Evolutionary conservation across 495 filamentous ascomycete genomes (phyloP).

Genomic region (Penicillium chermesinum): DNA sequence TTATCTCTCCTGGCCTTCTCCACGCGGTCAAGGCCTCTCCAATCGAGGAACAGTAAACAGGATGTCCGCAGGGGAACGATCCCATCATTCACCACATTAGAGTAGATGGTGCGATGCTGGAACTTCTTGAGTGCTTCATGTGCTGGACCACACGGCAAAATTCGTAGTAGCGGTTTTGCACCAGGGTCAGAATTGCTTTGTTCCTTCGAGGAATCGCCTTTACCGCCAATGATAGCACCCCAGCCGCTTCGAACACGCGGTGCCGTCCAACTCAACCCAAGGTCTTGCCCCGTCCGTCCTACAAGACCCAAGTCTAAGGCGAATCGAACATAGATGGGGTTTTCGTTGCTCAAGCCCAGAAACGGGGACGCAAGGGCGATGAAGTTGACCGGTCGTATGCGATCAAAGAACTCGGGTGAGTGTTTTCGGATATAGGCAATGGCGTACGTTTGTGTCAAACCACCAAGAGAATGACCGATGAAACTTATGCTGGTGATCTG

Average conservation of each 20-base stretch:
- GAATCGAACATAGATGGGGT: slow-evolving; percentile 94
- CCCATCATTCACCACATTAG: slow-evolving; percentile 97
- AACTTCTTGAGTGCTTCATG: slow-evolving; percentile 83
- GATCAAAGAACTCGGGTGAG: slow-evolving; percentile 82
- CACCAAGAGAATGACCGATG: slow-evolving; percentile 88
- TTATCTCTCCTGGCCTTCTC: slow-evolving; percentile 93
- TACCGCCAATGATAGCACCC: slow-evolving; percentile 76
- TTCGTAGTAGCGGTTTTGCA: slow-evolving; percentile 84
- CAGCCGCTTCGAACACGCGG: slow-evolving; percentile 82
- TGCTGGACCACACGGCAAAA: slow-evolving; percentile 88
- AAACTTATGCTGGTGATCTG: slow-evolving; percentile 95
- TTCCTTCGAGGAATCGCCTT: slow-evolving; percentile 61
- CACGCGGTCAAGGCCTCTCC: slow-evolving; percentile 87
- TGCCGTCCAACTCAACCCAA: slow-evolving; percentile 89
- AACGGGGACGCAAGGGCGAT: slow-evolving; percentile 88
- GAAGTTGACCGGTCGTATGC: slow-evolving; percentile 87
- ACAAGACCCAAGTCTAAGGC: slow-evolving; percentile 94
- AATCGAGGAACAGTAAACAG: slow-evolving; percentile 93
- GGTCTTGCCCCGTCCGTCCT: slow-evolving; percentile 87
- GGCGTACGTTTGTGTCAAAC: slow-evolving; percentile 88
- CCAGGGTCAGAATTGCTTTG: slow-evolving; percentile 64
- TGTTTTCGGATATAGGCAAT: slow-evolving; percentile 98
- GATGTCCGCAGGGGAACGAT: slow-evolving; percentile 94
- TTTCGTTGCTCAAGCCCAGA: slow-evolving; percentile 92
- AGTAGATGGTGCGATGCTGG: slow-evolving; percentile 87